phyloP scores from a whole-genome alignment of 2,329 filamentous ascomycete genomes.

The Trichoderma endophyticum region DNA sequence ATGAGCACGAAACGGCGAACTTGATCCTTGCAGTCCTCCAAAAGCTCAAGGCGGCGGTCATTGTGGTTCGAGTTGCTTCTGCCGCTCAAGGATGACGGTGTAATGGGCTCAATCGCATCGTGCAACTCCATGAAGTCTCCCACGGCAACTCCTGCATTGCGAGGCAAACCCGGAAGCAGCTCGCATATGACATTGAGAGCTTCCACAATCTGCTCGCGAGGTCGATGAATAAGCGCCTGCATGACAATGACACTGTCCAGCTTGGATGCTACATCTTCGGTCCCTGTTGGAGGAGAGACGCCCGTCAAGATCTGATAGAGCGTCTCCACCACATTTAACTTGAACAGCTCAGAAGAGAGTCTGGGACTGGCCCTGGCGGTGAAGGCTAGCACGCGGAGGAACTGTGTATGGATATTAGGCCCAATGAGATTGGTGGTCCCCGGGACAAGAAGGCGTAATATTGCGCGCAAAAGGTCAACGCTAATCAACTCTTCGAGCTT shows the following conservation, averaged over 20 bases:
- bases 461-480: conserved; percentile 77
- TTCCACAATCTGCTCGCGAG: conserved; percentile 93
- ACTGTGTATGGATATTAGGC: conserved; percentile 92
- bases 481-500: conserved; percentile 93
- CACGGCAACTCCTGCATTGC: conserved; percentile 44
- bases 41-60: conserved; percentile 76
- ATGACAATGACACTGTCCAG: conserved; percentile 97
- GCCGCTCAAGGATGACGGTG: conserved; percentile 34
- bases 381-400: conserved; percentile 86
- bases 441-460: conserved; percentile 83
- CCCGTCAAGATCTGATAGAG: conserved; percentile 96
- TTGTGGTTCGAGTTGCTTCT: conserved; percentile 52
- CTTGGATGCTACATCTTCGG: conserved; percentile 75
- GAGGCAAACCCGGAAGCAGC: conserved; percentile 73
- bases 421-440: conserved; percentile 95
- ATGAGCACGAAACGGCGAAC: conserved; percentile 91
- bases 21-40: conserved; percentile 79
- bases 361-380: conserved; percentile 84
- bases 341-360: conserved; percentile 85
- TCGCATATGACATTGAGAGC: conserved; percentile 98
- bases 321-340: conserved; percentile 95
- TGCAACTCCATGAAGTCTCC: conserved; percentile 45
- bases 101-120: conserved; percentile 38
- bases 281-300: conserved; percentile 81
- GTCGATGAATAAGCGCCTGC: conserved; percentile 95